Base-by-base conservation (phyloP, 2,329 filamentous ascomycete genomes). In the Talaromyces sp. region DNA sequence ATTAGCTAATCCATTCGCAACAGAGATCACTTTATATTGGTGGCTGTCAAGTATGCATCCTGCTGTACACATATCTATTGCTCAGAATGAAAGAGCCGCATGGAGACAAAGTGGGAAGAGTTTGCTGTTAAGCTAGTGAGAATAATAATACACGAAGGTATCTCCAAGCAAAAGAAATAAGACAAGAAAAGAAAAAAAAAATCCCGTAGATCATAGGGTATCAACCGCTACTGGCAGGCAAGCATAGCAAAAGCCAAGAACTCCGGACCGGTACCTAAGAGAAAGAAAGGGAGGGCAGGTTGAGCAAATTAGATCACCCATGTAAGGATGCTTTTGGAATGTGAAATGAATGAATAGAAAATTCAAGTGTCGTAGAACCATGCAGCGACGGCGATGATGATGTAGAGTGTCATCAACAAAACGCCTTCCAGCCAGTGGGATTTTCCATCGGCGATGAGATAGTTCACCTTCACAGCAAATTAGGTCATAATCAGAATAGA, bases 361-460 rank as follows among this genome's bases (percentile, higher is more conserved):
- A 22, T 41, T 28, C n/a, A 13, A 33, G 33, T 22, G 28, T 56
- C 54, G 25, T 56, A 56, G 35, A 56, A 84, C 80, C 80, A 85
- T 1, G 81, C 80, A 39, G 81, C 80, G 46, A 85, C 70, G 17
- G 84, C 81, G 62, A 86, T 86, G 65, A 86, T 85, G 55, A 85
- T 64, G 63, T 86, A 86, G 57, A 82, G 77, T 50, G 78, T 78
- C 74, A 84, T 81, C 51, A 86, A 73, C 54, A 86, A 67, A 7
- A 85, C 75, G 15, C 84, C 84, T 68, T 87, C 84, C 9, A 87
- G 76, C 83, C 79, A 82, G 62, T 81, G 75, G 39, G 78, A 81
- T 63, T 83, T 83, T 54, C 82, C 81, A 63, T 84, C 83, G 61
- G 80, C 78, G 48, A 86, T 86, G 17, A 86, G 75, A 64, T 86